Percentiles rank a stretch among this genome's conserved stretches.
phyloP scores from a whole-genome alignment of 1,284 basidiomycete species.

The Fomitopsis pinicola region DNA sequence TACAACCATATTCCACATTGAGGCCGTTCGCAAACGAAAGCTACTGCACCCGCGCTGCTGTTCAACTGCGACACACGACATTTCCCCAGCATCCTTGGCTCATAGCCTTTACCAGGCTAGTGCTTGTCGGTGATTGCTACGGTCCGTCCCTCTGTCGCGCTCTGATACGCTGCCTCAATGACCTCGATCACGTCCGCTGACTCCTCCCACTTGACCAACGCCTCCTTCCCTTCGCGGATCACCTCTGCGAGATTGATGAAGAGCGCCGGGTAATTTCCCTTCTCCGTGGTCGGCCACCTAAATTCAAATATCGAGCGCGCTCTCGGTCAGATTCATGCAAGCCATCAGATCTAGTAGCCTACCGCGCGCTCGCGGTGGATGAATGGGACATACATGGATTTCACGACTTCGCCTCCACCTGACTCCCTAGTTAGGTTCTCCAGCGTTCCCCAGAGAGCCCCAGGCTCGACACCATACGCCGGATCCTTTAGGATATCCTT shows the following conservation, averaged over 20 bases:
- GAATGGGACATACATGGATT: conserved; percentile 40
- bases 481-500: conserved; percentile 38
- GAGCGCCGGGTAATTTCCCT: conserved; percentile 56
- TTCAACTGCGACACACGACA: not conserved
- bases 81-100: not conserved
- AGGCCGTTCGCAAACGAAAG: not conserved
- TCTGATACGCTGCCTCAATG: conserved; percentile 66
- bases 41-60: not conserved
- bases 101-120: not conserved
- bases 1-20: not conserved
- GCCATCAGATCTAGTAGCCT: not conserved
- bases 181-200: conserved; percentile 67
- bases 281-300: conserved; percentile 60
- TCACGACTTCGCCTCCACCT: conserved; percentile 39
- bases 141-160: conserved; percentile 54
- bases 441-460: conserved; percentile 53
- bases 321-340: not conserved
- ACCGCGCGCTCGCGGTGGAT: not conserved
- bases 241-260: conserved; percentile 63
- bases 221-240: conserved; percentile 48
- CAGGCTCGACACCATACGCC: conserved; percentile 44
- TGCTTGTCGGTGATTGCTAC: conserved; percentile 27
- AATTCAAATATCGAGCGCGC: conserved; percentile 2
- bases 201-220: conserved; percentile 64
- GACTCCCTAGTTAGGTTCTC: conserved; percentile 34